Conservation (phyloP, 2,329 filamentous ascomycete species). For the Aspergillus sp. region DNA sequence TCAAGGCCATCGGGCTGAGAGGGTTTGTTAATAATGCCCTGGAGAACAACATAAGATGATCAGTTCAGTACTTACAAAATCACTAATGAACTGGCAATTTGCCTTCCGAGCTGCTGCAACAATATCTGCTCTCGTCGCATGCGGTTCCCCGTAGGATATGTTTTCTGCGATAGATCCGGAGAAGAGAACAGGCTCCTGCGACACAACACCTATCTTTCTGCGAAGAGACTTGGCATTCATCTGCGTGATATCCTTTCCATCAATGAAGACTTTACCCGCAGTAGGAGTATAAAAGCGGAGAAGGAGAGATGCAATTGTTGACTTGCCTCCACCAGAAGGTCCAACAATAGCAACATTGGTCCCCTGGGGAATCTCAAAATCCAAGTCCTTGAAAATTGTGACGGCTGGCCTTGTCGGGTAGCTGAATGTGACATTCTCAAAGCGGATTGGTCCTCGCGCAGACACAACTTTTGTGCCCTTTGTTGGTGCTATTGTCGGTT, state of each 20-base stretch:
- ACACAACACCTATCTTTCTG: conserved; percentile 86
- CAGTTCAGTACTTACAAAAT: conserved; percentile 55
- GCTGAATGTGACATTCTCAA: conserved; percentile 75
- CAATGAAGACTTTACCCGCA: conserved; percentile 68
- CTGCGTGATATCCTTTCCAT: conserved; percentile 69
- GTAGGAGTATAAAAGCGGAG: conserved; percentile 86
- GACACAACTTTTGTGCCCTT: conserved; percentile 70
- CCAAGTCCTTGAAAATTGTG: conserved; percentile 77
- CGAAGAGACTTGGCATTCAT: conserved; percentile 93
- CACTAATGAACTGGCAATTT: conserved; percentile 93
- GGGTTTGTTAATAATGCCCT: conserved; percentile 7
- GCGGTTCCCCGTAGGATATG: conserved; percentile 81
- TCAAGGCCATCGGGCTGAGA: conserved; percentile 76
- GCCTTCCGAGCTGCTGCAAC: conserved; percentile 79
- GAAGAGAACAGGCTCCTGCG: conserved; percentile 92
- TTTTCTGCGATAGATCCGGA: conserved; percentile 69
- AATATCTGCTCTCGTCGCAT: conserved; percentile 71
- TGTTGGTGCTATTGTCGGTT: conserved; percentile 79
- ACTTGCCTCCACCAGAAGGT: conserved; percentile 92
- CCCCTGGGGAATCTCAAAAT: conserved; percentile 85
- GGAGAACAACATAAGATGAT: not conserved
- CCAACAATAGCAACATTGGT: conserved; percentile 95
- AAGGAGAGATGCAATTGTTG: conserved; percentile 84
- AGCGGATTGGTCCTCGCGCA: conserved; percentile 80
- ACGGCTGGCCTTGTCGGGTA: conserved; percentile 93